These are phyloP conservation scores for Sporodiniella umbellata DNA, from an alignment of 371 early-diverging fungal species.

Conservation along the genomic window DNA sequence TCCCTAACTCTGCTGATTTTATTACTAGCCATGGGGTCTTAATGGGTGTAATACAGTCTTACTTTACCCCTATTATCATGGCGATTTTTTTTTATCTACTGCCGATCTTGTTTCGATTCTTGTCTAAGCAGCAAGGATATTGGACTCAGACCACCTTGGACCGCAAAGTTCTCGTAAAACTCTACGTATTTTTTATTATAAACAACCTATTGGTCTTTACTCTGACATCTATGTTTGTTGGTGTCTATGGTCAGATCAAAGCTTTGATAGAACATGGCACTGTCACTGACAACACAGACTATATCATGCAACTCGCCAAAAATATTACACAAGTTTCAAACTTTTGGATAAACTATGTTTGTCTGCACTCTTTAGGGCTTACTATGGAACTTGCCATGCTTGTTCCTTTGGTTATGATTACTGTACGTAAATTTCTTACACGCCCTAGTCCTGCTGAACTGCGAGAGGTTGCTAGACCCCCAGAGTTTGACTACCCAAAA, in stretches of 20 bases:
- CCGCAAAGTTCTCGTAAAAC: conserved; percentile 71
- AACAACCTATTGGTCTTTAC: conserved; percentile 70
- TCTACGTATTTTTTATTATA: conserved; percentile 75
- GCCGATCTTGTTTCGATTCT: conserved; percentile 62
- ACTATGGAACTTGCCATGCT: conserved; percentile 69
- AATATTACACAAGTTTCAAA: conserved; percentile 44
- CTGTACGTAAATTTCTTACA: conserved; percentile 58
- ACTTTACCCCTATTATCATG: conserved; percentile 69
- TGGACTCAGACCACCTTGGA: conserved; percentile 71
- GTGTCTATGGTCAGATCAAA: conserved; percentile 52
- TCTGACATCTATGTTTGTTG: conserved; percentile 55
- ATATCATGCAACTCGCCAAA: conserved; percentile 36
- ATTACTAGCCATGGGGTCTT: conserved; percentile 49
- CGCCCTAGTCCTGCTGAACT: conserved; percentile 73
- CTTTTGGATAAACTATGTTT: conserved; percentile 75
- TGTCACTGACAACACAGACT: conserved; percentile 9
- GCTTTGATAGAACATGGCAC: conserved; percentile 36
- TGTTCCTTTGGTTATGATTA: conserved; percentile 56
- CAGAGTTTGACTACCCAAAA: conserved; percentile 68
- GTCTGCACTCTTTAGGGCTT: conserved; percentile 55
- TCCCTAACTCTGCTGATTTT: conserved; percentile 51
- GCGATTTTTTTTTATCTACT: conserved; percentile 67
- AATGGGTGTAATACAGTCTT: conserved; percentile 65
- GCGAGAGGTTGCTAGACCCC: conserved; percentile 60
- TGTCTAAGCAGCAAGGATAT: conserved; percentile 80